These are phyloP conservation scores for Chaetoscypha palmicola DNA, from an alignment of 2,329 filamentous ascomycete genomes.

Conservation along the genomic window DNA sequence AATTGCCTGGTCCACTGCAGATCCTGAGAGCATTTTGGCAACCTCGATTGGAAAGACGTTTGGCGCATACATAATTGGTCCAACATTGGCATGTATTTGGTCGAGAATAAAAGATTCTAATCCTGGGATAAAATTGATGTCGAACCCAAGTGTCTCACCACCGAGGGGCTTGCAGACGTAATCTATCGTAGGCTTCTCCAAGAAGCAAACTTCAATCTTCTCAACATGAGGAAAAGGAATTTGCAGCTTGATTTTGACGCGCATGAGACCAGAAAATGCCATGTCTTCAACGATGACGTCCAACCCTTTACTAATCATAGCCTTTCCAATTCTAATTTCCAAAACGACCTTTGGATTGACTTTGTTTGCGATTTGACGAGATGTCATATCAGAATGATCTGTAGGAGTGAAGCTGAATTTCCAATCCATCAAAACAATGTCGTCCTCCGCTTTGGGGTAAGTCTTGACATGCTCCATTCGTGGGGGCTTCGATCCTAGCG, in stretches of 20 bases:
- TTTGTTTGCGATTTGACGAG: slow-evolving; percentile 85
- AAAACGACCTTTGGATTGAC: slow-evolving; percentile 95
- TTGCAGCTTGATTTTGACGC: slow-evolving; percentile 95
- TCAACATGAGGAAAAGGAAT: slow-evolving; percentile 94
- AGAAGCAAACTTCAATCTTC: slow-evolving; percentile 88
- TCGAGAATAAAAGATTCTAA: slow-evolving; percentile 91
- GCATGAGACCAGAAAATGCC: slow-evolving; percentile 91
- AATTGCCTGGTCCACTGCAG: slow-evolving; percentile 89
- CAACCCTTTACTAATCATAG: slow-evolving; percentile 91
- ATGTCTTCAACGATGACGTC: slow-evolving; percentile 98
- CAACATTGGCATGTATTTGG: slow-evolving; percentile 88
- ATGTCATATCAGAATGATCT: slow-evolving; percentile 85
- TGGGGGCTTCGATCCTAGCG: slow-evolving; percentile 89
- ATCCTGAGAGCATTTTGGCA: slow-evolving; percentile 94
- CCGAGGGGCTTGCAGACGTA: slow-evolving; percentile 97
- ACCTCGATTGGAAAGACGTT: slow-evolving; percentile 98
- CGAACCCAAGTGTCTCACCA: slow-evolving; percentile 91
- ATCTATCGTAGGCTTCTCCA: slow-evolving; percentile 82
- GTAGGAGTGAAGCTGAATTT: slow-evolving; percentile 99
- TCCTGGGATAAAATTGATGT: slow-evolving; percentile 98
- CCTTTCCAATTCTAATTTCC: slow-evolving; percentile 91
- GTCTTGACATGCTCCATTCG: slow-evolving; percentile 97
- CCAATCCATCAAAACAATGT: slow-evolving; percentile 98
- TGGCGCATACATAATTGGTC: slow-evolving; percentile 96
- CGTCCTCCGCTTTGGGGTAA: slow-evolving; percentile 90